Percentiles rank a stretch among this genome's conserved stretches.
phyloP scores from a whole-genome alignment of 768 basidiomycete species.

The Lyophyllum shimeji region DNA sequence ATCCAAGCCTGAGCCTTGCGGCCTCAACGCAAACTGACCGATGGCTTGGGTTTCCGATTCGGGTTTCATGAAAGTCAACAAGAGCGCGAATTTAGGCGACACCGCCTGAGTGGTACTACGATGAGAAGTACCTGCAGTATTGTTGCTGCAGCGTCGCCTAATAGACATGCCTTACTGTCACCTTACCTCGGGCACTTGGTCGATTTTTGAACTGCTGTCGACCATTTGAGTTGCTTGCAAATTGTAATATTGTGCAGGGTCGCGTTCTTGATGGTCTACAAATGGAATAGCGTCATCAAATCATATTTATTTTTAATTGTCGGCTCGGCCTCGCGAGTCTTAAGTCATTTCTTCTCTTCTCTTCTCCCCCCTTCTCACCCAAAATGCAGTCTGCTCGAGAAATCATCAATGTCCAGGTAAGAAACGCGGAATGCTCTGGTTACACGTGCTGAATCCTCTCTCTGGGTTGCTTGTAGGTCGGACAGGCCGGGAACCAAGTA shows the following conservation, averaged over 20 bases:
- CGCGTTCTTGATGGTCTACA: background rate
- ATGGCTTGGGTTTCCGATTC: too few relatives aligned
- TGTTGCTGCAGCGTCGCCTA: background rate
- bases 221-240: too few relatives aligned
- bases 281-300: constrained; percentile 8
- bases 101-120: too few relatives aligned
- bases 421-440: constrained; percentile 5
- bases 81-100: too few relatives aligned
- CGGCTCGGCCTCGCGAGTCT: constrained; percentile 9
- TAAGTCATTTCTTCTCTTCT: constrained; percentile 4
- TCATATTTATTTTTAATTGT: constrained; percentile 4
- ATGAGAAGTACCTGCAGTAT: too few relatives aligned
- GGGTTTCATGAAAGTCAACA: too few relatives aligned
- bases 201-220: background rate
- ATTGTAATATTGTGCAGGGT: background rate
- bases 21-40: too few relatives aligned
- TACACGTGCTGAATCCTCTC: background rate
- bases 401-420: constrained; percentile 80
- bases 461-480: constrained; percentile 44
- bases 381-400: constrained; percentile 47
- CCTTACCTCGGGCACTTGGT: background rate
- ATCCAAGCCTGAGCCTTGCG: too few relatives aligned
- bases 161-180: background rate
- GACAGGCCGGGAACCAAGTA: constrained; percentile 65
- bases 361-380: background rate